These are phyloP conservation scores for Neurospora africana DNA, from an alignment of 495 filamentous ascomycete genomes.

Conservation along the genomic window DNA sequence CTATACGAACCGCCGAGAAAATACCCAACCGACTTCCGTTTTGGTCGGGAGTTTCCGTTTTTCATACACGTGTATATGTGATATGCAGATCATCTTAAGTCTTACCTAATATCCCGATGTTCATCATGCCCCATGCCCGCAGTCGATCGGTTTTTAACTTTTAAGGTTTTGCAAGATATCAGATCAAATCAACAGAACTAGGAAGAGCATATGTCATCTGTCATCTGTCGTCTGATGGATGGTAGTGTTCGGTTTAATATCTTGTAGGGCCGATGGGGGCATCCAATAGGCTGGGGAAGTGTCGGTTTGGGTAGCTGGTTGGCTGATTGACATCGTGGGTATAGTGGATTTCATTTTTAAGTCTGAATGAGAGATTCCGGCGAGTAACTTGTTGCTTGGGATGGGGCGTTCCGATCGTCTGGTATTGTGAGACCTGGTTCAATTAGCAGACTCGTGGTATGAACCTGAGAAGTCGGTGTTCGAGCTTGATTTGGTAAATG, in stretches of 20 bases:
- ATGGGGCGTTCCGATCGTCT: not conserved
- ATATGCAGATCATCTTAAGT: not conserved
- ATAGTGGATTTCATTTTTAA: no score
- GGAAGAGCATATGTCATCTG: not conserved
- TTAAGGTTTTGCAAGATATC: not conserved
- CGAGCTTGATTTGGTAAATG: not conserved
- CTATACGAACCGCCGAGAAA: not conserved
- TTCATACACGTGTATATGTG: not conserved
- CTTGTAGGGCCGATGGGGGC: not conserved
- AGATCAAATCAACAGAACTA: not conserved
- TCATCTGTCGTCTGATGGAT: not conserved
- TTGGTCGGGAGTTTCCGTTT: not conserved
- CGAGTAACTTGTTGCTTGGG: not conserved
- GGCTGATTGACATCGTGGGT: not conserved
- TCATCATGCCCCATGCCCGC: not conserved
- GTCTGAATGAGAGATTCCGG: no score
- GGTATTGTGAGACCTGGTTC: not conserved
- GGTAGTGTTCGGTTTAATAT: not conserved
- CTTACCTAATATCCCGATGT: not conserved
- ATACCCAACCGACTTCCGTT: not conserved
- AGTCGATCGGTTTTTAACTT: not conserved
- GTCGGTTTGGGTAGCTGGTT: not conserved
- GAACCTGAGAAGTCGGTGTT: not conserved
- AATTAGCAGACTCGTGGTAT: no score
- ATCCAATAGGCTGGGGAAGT: not conserved